Evolutionary conservation across 2,329 filamentous ascomycete species (phyloP).

Genomic region (Gaeumannomyces sp.): DNA sequence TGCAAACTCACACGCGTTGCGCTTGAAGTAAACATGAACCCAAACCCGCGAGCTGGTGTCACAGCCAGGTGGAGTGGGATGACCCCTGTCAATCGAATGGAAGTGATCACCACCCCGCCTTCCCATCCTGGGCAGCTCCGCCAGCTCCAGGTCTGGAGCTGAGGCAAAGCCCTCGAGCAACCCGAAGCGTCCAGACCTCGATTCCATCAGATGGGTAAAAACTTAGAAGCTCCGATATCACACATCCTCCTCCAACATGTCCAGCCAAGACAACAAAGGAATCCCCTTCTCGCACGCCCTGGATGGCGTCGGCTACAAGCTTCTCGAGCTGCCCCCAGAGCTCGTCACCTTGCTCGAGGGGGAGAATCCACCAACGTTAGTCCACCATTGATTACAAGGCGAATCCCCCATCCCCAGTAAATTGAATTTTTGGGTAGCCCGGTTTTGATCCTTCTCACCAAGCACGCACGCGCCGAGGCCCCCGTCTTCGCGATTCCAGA

Average conservation of each 20-base stretch:
- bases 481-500: conserved; percentile 22
- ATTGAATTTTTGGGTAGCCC: no score
- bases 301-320: conserved; percentile 46
- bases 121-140: not conserved
- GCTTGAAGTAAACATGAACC: not conserved
- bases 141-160: not conserved
- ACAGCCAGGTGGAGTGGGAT: no score
- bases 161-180: no score
- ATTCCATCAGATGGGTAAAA: no score
- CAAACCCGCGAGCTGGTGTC: no score
- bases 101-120: conserved; percentile 7
- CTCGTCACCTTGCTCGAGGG: conserved; percentile 50
- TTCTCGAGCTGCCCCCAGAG: conserved; percentile 57
- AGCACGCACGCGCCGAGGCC: no score
- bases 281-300: conserved; percentile 46
- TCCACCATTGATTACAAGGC: conserved; percentile 14
- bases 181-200: no score
- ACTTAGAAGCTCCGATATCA: no score
- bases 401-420: no score
- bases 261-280: conserved; percentile 37
- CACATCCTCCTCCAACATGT: conserved; percentile 24
- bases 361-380: conserved; percentile 46
- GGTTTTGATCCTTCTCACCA: no score
- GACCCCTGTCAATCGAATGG: conserved; percentile 1
- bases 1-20: not conserved